Percentiles rank a stretch among this genome's conserved stretches.
These are phyloP conservation scores for Lathyrus oleraceus DNA, from an alignment of 306 rosid species.

Conservation along the genomic window DNA sequence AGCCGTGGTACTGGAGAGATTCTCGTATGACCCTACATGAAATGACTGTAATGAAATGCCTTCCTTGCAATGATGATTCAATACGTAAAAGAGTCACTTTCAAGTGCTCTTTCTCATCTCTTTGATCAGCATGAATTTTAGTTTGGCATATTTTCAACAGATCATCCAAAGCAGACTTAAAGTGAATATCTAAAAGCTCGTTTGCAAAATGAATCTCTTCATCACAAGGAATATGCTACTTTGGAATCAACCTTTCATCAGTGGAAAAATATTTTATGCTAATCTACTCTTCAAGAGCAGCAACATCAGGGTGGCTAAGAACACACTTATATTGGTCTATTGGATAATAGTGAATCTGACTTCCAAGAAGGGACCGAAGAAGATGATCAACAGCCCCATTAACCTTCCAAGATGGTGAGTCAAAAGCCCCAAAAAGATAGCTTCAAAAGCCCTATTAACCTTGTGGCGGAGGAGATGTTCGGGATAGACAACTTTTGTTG, in stretches of 20 bases:
- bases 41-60: too few species aligned
- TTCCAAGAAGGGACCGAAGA: slow-evolving; percentile 89
- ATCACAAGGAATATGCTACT: slow-evolving; percentile 88
- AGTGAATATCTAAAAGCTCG: slow-evolving; percentile 89
- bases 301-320: slow-evolving; percentile 69
- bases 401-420: slow-evolving; percentile 98
- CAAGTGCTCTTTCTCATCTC: slow-evolving; percentile 95
- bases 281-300: slow-evolving; percentile 92
- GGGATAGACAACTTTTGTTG: too few species aligned
- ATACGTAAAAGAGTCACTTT: slow-evolving; percentile 97
- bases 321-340: slow-evolving; percentile 87
- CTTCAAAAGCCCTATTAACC: slow-evolving; percentile 82
- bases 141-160: slow-evolving; percentile 74
- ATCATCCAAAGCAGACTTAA: slow-evolving; percentile 90
- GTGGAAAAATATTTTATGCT: slow-evolving; percentile 68
- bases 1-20: slow-evolving; percentile 85
- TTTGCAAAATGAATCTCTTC: slow-evolving; percentile 88
- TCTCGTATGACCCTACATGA: slow-evolving; percentile 93
- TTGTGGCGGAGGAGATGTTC: slow-evolving; percentile 71
- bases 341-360: slow-evolving; percentile 94
- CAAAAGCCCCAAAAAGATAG: slow-evolving; percentile 81
- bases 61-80: slow-evolving; percentile 93
- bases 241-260: slow-evolving; percentile 60
- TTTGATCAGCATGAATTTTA: slow-evolving; percentile 81
- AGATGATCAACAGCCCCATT: slow-evolving; percentile 98